Conservation (phyloP, 225 moss, liverwort and hornwort genomes). For the Bryum argenteum region DNA sequence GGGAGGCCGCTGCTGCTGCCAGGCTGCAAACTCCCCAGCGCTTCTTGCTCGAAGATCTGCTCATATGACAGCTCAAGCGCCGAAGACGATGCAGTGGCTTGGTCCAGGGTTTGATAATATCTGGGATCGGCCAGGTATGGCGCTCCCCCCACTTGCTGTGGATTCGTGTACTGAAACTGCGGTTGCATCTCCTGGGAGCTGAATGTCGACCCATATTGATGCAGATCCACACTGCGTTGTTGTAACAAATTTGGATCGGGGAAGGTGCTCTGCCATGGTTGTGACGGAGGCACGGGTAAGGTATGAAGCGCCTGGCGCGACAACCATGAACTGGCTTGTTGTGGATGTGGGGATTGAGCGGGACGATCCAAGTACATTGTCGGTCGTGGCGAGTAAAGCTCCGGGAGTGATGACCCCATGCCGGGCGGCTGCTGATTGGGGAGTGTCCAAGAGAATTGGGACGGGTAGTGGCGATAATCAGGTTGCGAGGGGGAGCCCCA, state of each 20-base stretch:
- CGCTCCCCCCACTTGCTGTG: constrained; percentile 20
- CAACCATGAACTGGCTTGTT: constrained; percentile 27
- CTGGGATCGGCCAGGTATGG: constrained; percentile 17
- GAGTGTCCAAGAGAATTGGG: constrained; percentile 35
- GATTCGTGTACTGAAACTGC: constrained; percentile 27
- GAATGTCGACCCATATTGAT: constrained; percentile 21
- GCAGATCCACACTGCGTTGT: constrained; percentile 2
- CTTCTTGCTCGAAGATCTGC: constrained; percentile 56
- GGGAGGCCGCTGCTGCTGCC: constrained; percentile 13
- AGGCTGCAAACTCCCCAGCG: constrained; percentile 40
- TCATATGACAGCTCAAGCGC: constrained; percentile 51
- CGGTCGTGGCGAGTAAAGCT: constrained; percentile 25
- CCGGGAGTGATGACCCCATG: background rate
- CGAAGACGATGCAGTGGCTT: constrained; percentile 5
- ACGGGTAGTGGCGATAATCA: constrained; percentile 13
- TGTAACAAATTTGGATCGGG: constrained; percentile 13
- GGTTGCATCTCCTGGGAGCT: constrained; percentile 10
- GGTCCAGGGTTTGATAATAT: background rate
- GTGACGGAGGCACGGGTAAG: constrained; percentile 21
- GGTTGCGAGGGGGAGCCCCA: constrained; percentile 29
- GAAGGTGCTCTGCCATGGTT: constrained; percentile 26
- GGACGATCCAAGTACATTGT: constrained; percentile 26
- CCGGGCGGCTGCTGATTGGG: background rate
- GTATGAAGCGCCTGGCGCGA: constrained; percentile 17
- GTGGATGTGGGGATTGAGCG: constrained; percentile 16